Conservation (phyloP, 2,329 filamentous ascomycete genomes). For the Helotiales sp. region DNA sequence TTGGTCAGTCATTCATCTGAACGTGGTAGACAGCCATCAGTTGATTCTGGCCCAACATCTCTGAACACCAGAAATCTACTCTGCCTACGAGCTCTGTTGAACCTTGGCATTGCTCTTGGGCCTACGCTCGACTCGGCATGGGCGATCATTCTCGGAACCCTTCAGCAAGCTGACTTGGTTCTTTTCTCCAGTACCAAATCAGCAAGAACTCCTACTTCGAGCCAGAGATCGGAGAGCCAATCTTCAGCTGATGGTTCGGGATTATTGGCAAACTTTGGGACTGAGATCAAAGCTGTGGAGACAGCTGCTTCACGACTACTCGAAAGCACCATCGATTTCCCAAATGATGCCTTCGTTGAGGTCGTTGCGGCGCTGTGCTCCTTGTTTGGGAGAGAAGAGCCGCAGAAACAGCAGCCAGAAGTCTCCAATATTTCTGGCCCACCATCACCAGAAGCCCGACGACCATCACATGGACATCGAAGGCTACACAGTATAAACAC, state of each 20-base stretch:
- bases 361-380: conserved; percentile 77
- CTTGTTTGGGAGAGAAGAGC: conserved; percentile 58
- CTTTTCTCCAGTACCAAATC: conserved; percentile 63
- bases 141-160: conserved; percentile 87
- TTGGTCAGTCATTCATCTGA: conserved; percentile 66
- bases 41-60: conserved; percentile 57
- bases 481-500: conserved; percentile 53
- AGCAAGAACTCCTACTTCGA: conserved; percentile 55
- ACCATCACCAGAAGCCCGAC: conserved; percentile 32
- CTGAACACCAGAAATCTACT: conserved; percentile 89
- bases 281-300: conserved; percentile 87
- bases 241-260: conserved; percentile 41
- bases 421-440: conserved; percentile 37
- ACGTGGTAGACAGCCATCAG: conserved; percentile 61
- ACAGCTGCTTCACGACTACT: conserved; percentile 84
- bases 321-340: conserved; percentile 91
- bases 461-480: conserved; percentile 41
- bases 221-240: conserved; percentile 53
- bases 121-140: conserved; percentile 85
- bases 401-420: conserved; percentile 25
- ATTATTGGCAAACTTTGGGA: conserved; percentile 70
- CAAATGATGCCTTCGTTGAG: conserved; percentile 78
- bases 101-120: conserved; percentile 91
- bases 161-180: conserved; percentile 92
- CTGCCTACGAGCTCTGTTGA: conserved; percentile 89